Evolutionary conservation across 176 grass and related monocot species (phyloP).

Genomic region (Aegilops sharonensis): DNA sequence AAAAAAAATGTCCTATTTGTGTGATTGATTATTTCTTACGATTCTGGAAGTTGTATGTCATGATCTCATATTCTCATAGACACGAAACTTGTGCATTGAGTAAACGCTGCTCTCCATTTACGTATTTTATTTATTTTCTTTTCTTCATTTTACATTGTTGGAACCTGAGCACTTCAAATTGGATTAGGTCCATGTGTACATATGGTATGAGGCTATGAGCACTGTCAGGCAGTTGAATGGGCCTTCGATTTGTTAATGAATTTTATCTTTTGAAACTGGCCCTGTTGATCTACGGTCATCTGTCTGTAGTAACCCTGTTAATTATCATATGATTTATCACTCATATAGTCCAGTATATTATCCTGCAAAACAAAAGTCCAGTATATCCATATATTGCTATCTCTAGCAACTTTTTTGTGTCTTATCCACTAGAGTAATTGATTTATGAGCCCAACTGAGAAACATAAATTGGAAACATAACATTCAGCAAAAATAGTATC

Average conservation of each 20-base stretch:
- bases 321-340: background rate
- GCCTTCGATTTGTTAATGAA: too few species aligned
- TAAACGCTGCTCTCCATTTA: background rate
- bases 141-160: background rate
- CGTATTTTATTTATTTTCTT: background rate
- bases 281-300: too few species aligned
- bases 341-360: background rate
- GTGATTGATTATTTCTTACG: background rate
- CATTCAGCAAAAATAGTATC: background rate
- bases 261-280: too few species aligned
- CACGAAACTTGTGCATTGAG: background rate
- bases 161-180: background rate
- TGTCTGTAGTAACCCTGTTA: too few species aligned
- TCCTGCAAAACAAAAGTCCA: background rate
- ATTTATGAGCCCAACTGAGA: background rate
- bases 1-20: background rate
- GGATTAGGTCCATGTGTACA: background rate
- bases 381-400: background rate
- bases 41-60: background rate
- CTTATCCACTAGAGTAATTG: too few species aligned
- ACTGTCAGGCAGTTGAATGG: background rate
- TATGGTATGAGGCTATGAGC: background rate
- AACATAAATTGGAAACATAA: background rate
- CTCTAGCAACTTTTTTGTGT: background rate
- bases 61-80: too few species aligned